Evolutionary conservation across 2,329 filamentous ascomycete species (phyloP).

Genomic region (Didymella keratinophila): DNA sequence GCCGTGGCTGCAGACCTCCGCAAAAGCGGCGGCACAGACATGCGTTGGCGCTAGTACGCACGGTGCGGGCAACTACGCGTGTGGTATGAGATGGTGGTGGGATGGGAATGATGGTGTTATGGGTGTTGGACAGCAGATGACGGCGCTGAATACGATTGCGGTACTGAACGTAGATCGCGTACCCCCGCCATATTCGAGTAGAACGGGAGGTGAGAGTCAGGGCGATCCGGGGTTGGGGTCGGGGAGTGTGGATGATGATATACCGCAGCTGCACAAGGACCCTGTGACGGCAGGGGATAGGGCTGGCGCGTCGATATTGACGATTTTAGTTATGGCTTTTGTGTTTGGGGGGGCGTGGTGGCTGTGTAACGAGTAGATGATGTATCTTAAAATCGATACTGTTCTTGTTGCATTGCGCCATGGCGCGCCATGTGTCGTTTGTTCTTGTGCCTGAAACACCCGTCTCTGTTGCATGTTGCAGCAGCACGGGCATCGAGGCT

Average conservation of each 20-base stretch:
- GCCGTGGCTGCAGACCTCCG: conserved; percentile 62
- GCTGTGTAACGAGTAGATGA: conserved; percentile 25
- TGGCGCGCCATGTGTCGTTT: too few relatives aligned
- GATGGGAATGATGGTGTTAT: conserved; percentile 54
- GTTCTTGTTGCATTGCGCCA: too few relatives aligned
- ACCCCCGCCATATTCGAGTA: conserved; percentile 55
- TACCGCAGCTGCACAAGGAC: conserved; percentile 29
- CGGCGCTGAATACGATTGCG: conserved; percentile 61
- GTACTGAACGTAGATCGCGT: conserved; percentile 53
- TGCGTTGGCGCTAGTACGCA: conserved; percentile 58
- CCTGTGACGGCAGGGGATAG: conserved; percentile 49
- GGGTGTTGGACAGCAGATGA: conserved; percentile 67
- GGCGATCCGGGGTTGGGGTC: conserved; percentile 55
- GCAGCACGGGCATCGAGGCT: too few relatives aligned
- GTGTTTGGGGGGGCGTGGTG: conserved; percentile 34
- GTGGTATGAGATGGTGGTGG: conserved; percentile 55
- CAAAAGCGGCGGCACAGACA: conserved; percentile 61
- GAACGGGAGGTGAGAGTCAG: conserved; percentile 60
- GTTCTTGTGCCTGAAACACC: too few relatives aligned
- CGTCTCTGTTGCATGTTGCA: too few relatives aligned
- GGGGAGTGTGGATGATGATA: conserved; percentile 37
- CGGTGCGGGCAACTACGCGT: conserved; percentile 44
- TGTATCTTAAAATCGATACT: too few relatives aligned
- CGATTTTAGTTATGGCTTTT: conserved; percentile 39
- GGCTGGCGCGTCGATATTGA: conserved; percentile 55